Evolutionary conservation across 2,329 filamentous ascomycete genomes (phyloP).

Genomic region (Immersiporthe knoxdaviesiana): DNA sequence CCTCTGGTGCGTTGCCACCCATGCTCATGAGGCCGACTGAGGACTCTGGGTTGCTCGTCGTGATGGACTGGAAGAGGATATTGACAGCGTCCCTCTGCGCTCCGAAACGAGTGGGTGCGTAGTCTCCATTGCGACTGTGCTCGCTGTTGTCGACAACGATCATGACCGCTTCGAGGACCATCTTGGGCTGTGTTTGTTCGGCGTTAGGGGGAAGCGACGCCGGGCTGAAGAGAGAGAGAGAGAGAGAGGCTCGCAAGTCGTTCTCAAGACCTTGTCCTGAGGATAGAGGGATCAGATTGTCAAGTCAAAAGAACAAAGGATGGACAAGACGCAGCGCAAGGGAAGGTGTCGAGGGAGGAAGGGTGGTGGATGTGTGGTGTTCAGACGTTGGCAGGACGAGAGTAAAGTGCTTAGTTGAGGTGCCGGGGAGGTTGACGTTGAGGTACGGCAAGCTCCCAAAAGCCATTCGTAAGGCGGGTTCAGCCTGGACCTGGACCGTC

Average conservation of each 20-base stretch:
- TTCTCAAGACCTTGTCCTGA: not conserved
- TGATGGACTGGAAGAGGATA: constrained; percentile 94
- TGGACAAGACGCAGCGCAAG: not conserved
- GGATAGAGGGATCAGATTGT: not conserved
- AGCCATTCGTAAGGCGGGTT: constrained; percentile 31
- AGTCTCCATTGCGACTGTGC: constrained; percentile 94
- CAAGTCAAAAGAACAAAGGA: not conserved
- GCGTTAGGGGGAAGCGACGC: constrained; percentile 29
- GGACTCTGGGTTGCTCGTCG: constrained; percentile 92
- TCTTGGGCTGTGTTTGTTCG: constrained; percentile 57
- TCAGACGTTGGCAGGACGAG: constrained; percentile 4
- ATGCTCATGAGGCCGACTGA: constrained; percentile 98
- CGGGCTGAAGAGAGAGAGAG: constrained; percentile 32
- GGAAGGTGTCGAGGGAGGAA: not conserved
- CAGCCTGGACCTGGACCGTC: constrained; percentile 32
- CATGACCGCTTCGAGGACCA: constrained; percentile 99
- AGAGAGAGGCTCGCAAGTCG: not conserved
- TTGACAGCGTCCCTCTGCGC: constrained; percentile 94
- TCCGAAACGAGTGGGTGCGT: constrained; percentile 90
- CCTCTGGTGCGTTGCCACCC: constrained; percentile 96
- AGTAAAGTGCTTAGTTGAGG: constrained; percentile 3
- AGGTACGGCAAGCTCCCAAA: constrained; percentile 11
- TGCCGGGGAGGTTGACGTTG: constrained; percentile 14
- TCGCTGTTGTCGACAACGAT: constrained; percentile 99
- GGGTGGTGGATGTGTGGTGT: not conserved